Evolutionary conservation across 1,139 yeast genomes (phyloP).

Genomic region (Candida buenavistaensis): DNA sequence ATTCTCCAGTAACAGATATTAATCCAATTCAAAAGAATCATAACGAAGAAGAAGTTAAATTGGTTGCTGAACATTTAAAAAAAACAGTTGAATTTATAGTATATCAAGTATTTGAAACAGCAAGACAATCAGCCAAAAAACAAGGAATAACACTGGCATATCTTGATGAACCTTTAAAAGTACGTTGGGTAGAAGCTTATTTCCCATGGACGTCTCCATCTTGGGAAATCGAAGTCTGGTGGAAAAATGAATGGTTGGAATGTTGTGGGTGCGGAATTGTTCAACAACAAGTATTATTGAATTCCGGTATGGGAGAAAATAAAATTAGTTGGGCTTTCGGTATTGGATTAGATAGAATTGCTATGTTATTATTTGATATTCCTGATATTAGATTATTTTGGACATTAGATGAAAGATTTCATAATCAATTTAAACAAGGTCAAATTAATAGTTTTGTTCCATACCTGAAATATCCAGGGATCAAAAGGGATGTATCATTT

Average conservation of each 20-base stretch:
- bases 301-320: conserved; percentile 65
- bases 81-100: conserved; percentile 82
- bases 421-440: conserved; percentile 66
- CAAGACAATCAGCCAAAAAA: conserved; percentile 62
- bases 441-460: conserved; percentile 76
- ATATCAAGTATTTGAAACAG: conserved; percentile 78
- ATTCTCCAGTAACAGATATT: conserved; percentile 46
- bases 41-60: conserved; percentile 65
- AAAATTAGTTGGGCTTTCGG: conserved; percentile 97
- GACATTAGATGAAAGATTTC: conserved; percentile 81
- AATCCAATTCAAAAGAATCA: conserved; percentile 84
- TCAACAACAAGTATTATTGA: conserved; percentile 70
- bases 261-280: conserved; percentile 97
- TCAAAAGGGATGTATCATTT: conserved; percentile 84
- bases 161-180: conserved; percentile 72
- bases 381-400: conserved; percentile 95
- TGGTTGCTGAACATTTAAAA: conserved; percentile 77
- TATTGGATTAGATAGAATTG: conserved; percentile 90
- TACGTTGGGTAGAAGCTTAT: conserved; percentile 93
- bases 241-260: conserved; percentile 98
- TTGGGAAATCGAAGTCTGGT: conserved; percentile 98
- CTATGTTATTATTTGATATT: conserved; percentile 91
- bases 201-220: conserved; percentile 99
- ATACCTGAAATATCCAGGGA: conserved; percentile 88
- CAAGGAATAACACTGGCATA: conserved; percentile 67